phyloP scores from a whole-genome alignment of 257 asterid genomes.

The Nicotiana attenuata region DNA sequence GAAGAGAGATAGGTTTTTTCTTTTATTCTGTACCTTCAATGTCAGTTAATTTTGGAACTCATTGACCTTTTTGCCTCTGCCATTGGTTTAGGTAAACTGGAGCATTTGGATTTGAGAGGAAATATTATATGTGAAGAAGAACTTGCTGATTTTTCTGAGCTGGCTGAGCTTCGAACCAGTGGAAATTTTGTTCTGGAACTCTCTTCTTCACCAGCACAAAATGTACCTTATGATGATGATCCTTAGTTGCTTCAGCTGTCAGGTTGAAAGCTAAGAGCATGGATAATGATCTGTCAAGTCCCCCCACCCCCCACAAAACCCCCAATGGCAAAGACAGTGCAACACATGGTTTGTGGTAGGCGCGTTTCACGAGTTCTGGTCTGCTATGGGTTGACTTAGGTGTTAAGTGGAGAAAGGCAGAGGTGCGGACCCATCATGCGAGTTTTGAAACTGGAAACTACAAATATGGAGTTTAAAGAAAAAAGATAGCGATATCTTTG shows the following conservation, averaged over 20 bases:
- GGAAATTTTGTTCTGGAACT: slow-evolving; percentile 41
- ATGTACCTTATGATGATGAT: slow-evolving; percentile 62
- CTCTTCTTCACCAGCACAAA: slow-evolving; percentile 24
- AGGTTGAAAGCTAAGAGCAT: background rate
- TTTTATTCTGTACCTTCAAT: background rate
- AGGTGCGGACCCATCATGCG: background rate
- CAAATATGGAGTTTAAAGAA: no score
- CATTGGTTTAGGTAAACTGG: slow-evolving; percentile 47
- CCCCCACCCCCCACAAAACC: no score
- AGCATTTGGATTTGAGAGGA: slow-evolving; percentile 78
- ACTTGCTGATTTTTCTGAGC: slow-evolving; percentile 27
- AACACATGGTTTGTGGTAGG: background rate
- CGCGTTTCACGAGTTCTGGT: background rate
- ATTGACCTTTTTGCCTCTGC: slow-evolving; percentile 4
- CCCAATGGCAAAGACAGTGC: background rate
- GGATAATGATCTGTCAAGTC: background rate
- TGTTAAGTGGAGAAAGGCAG: background rate
- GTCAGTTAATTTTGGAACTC: background rate
- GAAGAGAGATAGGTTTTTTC: background rate
- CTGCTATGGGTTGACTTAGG: background rate
- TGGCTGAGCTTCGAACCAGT: slow-evolving; percentile 37
- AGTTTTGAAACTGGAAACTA: no score
- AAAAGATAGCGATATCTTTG: no score
- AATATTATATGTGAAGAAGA: slow-evolving; percentile 34
- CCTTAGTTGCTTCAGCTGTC: slow-evolving; percentile 38